Evolutionary conservation across 1,284 basidiomycete genomes (phyloP).

Genomic region (Porogramme epimiltina): DNA sequence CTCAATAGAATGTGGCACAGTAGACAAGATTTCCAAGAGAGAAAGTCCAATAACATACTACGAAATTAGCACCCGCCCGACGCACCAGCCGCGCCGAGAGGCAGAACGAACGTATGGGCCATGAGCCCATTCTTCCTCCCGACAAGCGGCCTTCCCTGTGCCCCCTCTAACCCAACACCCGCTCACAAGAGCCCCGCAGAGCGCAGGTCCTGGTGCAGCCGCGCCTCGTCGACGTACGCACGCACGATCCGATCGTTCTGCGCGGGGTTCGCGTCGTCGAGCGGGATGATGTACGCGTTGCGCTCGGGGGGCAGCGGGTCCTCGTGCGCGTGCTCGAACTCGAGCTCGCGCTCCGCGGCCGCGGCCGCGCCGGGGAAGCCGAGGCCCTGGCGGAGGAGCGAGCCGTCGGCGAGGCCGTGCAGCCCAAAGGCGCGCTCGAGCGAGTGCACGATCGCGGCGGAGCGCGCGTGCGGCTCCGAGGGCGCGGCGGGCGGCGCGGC

Average conservation of each 20-base stretch:
- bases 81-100: no score
- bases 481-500: conserved; percentile 24
- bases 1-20: no score
- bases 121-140: no score
- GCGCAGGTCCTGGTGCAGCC: conserved; percentile 60
- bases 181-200: conserved; percentile 57
- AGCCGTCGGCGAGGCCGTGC: conserved; percentile 44
- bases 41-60: conserved; percentile 10
- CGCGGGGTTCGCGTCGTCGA: conserved; percentile 47
- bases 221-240: conserved; percentile 55
- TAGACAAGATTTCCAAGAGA: conserved; percentile 2
- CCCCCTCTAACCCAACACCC: background rate
- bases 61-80: conserved; percentile 18
- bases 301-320: conserved; percentile 26
- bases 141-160: no score
- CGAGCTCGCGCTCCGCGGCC: conserved; percentile 26
- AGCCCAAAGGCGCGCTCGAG: conserved; percentile 50
- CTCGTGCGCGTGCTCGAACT: conserved; percentile 19
- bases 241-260: conserved; percentile 45
- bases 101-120: no score
- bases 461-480: conserved; percentile 27
- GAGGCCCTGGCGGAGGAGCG: conserved; percentile 44
- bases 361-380: conserved; percentile 42
- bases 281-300: conserved; percentile 43
- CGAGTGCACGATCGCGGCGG: conserved; percentile 29